Percentiles rank a stretch among this genome's conserved stretches.
Conservation (phyloP, 2,329 filamentous ascomycete species). For the Cladosporium colombiae region DNA sequence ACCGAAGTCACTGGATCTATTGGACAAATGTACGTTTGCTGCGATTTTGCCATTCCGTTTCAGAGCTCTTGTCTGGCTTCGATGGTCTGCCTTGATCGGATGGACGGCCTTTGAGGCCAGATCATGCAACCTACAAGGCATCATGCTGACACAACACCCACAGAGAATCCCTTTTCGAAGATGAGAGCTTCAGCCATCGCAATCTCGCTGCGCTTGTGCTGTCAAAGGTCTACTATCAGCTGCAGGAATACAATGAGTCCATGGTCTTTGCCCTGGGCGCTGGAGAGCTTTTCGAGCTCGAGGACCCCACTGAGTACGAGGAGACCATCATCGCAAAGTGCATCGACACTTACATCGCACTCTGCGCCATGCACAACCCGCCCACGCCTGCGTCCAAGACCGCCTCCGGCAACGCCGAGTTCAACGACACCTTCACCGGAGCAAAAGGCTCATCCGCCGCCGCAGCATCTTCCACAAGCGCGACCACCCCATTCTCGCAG, state of each 20-base stretch:
- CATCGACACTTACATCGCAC: conserved; percentile 93
- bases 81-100: background rate
- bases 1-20: conserved; percentile 92
- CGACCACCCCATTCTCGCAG: conserved; percentile 93
- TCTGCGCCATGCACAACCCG: conserved; percentile 63
- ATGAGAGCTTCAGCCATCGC: conserved; percentile 89
- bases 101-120: background rate
- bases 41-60: background rate
- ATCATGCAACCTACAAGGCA: conserved; percentile 1
- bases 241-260: conserved; percentile 98
- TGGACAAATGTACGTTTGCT: conserved; percentile 79
- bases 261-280: conserved; percentile 97
- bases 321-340: conserved; percentile 98
- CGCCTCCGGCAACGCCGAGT: conserved; percentile 60
- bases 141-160: conserved; percentile 25
- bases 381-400: conserved; percentile 51
- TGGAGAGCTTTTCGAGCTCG: conserved; percentile 91
- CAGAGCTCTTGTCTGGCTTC: background rate
- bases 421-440: conserved; percentile 74
- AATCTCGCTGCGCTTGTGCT: conserved; percentile 92
- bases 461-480: conserved; percentile 70
- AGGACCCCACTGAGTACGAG: conserved; percentile 90
- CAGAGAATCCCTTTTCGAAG: conserved; percentile 96
- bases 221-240: conserved; percentile 97
- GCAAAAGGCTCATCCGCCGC: conserved; percentile 60